Evolutionary conservation across 495 filamentous ascomycete genomes (phyloP).

Genomic region (Hypoxylon perforatum): DNA sequence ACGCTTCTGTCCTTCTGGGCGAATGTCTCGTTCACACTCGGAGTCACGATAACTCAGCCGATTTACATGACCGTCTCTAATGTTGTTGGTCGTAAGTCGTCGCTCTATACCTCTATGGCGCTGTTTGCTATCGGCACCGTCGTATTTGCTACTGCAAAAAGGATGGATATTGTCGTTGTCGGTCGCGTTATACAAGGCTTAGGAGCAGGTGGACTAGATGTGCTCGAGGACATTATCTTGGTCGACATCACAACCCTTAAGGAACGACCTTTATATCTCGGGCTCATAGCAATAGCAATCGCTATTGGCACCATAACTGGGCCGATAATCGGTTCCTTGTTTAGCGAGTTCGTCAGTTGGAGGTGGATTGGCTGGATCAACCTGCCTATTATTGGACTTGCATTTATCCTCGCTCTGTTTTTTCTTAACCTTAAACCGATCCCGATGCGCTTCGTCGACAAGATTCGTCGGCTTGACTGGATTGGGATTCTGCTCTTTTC

Average conservation of each 20-base stretch:
- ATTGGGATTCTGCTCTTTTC: neutral
- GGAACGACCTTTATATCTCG: conserved; percentile 47
- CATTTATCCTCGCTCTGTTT: conserved; percentile 12
- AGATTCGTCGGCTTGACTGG: conserved; percentile 25
- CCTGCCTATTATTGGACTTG: conserved; percentile 34
- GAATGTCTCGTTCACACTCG: conserved; percentile 62
- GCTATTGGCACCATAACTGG: conserved; percentile 41
- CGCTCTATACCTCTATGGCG: conserved; percentile 70
- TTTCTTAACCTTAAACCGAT: conserved; percentile 41
- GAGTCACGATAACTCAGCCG: conserved; percentile 54
- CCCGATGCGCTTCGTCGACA: conserved; percentile 7
- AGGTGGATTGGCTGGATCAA: conserved; percentile 53
- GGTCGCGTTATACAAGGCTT: conserved; percentile 78
- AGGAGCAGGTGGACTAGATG: conserved; percentile 77
- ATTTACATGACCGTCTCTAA: conserved; percentile 62
- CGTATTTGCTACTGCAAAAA: conserved; percentile 71
- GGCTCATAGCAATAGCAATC: conserved; percentile 41
- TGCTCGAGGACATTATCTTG: conserved; percentile 76
- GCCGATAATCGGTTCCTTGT: conserved; percentile 40
- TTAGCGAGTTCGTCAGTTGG: conserved; percentile 43
- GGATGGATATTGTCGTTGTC: conserved; percentile 73
- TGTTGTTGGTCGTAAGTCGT: conserved; percentile 78
- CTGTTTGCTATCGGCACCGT: conserved; percentile 73
- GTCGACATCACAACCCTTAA: conserved; percentile 59
- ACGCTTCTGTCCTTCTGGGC: conserved; percentile 68